Evolutionary conservation across 2,329 filamentous ascomycete genomes (phyloP).

Genomic region (Endothia cerciana): DNA sequence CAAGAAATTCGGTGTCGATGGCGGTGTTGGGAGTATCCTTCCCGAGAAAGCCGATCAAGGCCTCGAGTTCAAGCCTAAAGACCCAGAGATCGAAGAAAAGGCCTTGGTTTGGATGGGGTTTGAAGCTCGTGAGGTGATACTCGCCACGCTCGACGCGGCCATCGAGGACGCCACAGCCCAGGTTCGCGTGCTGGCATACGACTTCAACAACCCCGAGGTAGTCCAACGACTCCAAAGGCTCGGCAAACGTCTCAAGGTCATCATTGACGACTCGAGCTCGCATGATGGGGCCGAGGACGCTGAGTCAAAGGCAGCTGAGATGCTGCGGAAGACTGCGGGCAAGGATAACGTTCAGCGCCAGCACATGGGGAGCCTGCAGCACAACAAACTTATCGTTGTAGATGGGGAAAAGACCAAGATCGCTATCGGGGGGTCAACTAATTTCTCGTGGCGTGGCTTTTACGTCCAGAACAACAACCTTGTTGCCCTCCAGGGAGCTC

Average conservation of each 20-base stretch:
- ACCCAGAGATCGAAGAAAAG: slow-evolving; percentile 30
- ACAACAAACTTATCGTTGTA: slow-evolving; percentile 31
- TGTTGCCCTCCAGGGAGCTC: slow-evolving; percentile 28
- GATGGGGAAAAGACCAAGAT: slow-evolving; percentile 31
- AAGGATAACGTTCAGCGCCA: slow-evolving; percentile 31
- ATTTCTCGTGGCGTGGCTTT: slow-evolving; percentile 32
- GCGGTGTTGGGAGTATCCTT: slow-evolving; percentile 31
- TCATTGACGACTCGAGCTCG: slow-evolving; percentile 32
- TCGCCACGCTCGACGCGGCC: slow-evolving; percentile 30
- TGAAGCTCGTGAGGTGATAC: slow-evolving; percentile 31
- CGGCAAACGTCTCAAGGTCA: slow-evolving; percentile 31
- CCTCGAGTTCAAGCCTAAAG: slow-evolving; percentile 31
- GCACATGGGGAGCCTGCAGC: slow-evolving; percentile 33
- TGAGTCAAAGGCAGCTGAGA: slow-evolving; percentile 30
- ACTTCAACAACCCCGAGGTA: slow-evolving; percentile 33
- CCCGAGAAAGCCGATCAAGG: slow-evolving; percentile 31
- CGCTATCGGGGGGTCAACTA: slow-evolving; percentile 32
- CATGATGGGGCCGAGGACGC: slow-evolving; percentile 24
- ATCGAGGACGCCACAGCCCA: slow-evolving; percentile 31
- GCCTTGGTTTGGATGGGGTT: slow-evolving; percentile 33
- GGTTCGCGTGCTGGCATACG: slow-evolving; percentile 32
- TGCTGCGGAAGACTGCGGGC: slow-evolving; percentile 29
- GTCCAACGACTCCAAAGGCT: slow-evolving; percentile 31
- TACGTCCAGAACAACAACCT: slow-evolving; percentile 34
- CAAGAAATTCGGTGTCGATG: slow-evolving; percentile 29